Base-by-base conservation (phyloP, 2,329 filamentous ascomycete species). In the Xylaria arbuscula region DNA sequence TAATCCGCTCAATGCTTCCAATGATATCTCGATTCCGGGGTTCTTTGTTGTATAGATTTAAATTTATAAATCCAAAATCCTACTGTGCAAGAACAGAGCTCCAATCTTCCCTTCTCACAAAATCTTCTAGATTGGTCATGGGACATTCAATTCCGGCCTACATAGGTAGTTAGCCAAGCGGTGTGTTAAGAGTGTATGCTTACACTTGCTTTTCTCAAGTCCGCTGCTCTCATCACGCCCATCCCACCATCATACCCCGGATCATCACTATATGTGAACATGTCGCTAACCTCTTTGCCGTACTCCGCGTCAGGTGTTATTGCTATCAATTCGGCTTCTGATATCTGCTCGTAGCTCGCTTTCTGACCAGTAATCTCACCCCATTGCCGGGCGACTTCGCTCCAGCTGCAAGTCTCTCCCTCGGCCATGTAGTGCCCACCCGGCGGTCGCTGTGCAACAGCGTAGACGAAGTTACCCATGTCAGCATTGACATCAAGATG, bases 61-160 rank as follows among this genome's bases (percentile, higher is more conserved):
- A n/a, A n/a, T n/a, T n/a, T n/a, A n/a, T n/a, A n/a, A n/a, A n/a
- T n/a, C n/a, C n/a, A n/a, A n/a, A n/a, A n/a, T 13, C 47, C 55
- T 65, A 62, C 36, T 24, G 13, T 45, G 40, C 40, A 58, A 66
- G 58, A 50, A 66, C 57, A 66, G 58, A 57, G 51, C 32, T 51
- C 64, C 64, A 66, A 10, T 66, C 64, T 57, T 62, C 48, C 17
- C 22, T 62, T 1, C 36, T 50, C 24, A 66, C 45, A 5, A 57
- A 66, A 19, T 34, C 15, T 40, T 57, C 45, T 19, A 66, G 15
- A 58, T 13, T 58, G 5, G 64, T 66, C 64, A 66, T 66, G 7
- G 64, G 64, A 62, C 64, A 66, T 3, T 66, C 58, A 22, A 62
- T 66, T 11, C 64, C 64, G n/a, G 57, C 58, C 64, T 66, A 36